phyloP scores from a whole-genome alignment of 2,329 filamentous ascomycete species.

The Taxawa tesnikishii region DNA sequence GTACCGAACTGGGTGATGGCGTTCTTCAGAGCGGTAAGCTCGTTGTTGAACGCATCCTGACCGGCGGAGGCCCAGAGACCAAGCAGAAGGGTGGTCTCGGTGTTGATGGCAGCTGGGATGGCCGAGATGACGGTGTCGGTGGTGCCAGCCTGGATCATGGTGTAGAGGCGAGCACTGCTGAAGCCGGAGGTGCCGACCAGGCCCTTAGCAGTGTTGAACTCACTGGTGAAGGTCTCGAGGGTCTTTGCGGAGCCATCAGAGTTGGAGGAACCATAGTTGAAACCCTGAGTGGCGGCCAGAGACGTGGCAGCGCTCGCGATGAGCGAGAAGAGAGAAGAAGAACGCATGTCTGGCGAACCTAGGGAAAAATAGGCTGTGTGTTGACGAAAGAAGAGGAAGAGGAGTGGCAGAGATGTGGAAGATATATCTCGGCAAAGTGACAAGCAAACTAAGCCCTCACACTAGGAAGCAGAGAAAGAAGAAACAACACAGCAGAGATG shows the following conservation, averaged over 20 bases:
- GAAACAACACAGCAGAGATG: too few relatives aligned
- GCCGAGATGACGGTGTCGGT: slow-evolving; percentile 51
- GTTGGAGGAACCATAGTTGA: slow-evolving; percentile 60
- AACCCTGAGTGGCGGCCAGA: slow-evolving; percentile 40
- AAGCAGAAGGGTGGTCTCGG: slow-evolving; percentile 66
- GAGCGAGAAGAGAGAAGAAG: slow-evolving; percentile 10
- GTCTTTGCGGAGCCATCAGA: slow-evolving; percentile 47
- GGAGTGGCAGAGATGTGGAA: background rate
- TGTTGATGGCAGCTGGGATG: slow-evolving; percentile 72
- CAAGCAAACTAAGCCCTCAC: background rate
- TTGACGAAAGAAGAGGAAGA: background rate
- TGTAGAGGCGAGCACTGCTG: slow-evolving; percentile 62
- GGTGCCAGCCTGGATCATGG: slow-evolving; percentile 59
- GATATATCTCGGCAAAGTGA: background rate
- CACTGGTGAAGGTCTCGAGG: slow-evolving; percentile 51
- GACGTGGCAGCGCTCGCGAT: slow-evolving; percentile 28
- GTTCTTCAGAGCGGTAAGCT: slow-evolving; percentile 57
- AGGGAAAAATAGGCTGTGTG: slow-evolving; percentile 3
- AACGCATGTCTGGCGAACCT: too few relatives aligned
- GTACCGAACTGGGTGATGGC: slow-evolving; percentile 59
- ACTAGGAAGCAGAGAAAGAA: background rate
- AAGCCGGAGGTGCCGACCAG: slow-evolving; percentile 55
- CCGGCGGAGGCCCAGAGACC: slow-evolving; percentile 72
- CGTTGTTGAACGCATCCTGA: slow-evolving; percentile 51
- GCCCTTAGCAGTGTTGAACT: slow-evolving; percentile 53